Conservation (phyloP, 163 green algal genomes). For the Chlamydomonas reinhardtii region DNA sequence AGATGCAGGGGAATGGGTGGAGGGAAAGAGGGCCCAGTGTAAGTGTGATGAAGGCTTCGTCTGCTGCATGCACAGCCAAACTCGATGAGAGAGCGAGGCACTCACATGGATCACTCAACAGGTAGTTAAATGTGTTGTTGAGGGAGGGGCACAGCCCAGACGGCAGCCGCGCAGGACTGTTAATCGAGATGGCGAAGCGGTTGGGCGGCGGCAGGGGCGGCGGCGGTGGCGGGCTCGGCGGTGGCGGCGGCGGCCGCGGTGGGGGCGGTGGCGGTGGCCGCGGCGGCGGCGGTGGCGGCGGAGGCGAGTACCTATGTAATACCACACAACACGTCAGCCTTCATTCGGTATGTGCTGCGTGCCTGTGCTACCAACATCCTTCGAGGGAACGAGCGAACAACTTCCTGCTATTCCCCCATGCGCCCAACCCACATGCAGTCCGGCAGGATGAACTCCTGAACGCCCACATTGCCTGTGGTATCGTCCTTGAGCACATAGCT, state of each 20-base stretch:
- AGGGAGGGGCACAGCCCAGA: background rate
- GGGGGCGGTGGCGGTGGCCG: background rate
- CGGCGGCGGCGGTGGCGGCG: slow-evolving; percentile 12
- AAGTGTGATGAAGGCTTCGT: too few species aligned
- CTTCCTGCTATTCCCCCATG: too few species aligned
- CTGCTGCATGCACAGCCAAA: too few species aligned
- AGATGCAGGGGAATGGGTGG: background rate
- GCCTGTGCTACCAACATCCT: too few species aligned
- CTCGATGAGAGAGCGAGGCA: too few species aligned
- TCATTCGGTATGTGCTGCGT: too few species aligned
- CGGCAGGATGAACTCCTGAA: background rate
- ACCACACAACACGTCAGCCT: background rate
- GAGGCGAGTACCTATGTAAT: slow-evolving; percentile 6
- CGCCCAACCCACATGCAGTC: slow-evolving; percentile 18
- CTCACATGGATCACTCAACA: background rate
- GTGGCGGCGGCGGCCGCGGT: background rate
- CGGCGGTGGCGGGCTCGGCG: slow-evolving; percentile 4
- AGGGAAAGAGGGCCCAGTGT: too few species aligned
- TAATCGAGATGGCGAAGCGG: slow-evolving; percentile 2
- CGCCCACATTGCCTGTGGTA: background rate
- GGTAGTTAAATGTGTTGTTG: slow-evolving; percentile 29
- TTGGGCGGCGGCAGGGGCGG: background rate
- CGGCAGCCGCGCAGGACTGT: background rate
- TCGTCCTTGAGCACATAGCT: background rate
- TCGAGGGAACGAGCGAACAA: too few species aligned